Evolutionary conservation across 495 filamentous ascomycete species (phyloP), one percentile per base, ranked within the genome.

Genomic region (Podospora bellae-mahoneyi): DNA sequence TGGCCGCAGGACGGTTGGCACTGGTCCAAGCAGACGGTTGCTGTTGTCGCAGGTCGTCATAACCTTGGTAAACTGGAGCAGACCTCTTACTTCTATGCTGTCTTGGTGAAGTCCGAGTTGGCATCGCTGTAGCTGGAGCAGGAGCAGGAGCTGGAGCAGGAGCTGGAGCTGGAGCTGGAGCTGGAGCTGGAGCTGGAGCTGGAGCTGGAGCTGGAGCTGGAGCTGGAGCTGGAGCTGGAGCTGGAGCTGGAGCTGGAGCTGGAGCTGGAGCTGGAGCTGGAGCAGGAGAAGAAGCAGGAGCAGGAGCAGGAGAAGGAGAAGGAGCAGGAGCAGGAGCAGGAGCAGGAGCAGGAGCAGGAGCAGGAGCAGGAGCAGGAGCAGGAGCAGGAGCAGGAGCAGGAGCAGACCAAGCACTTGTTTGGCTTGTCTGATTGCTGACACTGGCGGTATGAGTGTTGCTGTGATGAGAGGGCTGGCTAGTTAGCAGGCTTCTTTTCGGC

Each of bases 41-140:
- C 18, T 58, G 54, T 23, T 66, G 74, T 19, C 64, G 75, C 18
- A 69, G 3, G 57, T 72, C 71, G 44, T 75, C 72, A 64, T 72
- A 73, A 3, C 68, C 67, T 32, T 70, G 66, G 2, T 70, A 48
- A 15, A 28, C 64, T 3, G 70, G 65, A 0, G 56, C 64, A n/a
- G 70, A 44, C 15, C 67, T 68, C 66, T 68, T 70, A 19, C 44
- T 20, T 26, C 68, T 72, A 27, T 69, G 39, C 27, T 70, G 68
- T 20, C 70, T 68, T 4, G 75, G 73, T 4, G 75, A 76, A 1
- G 67, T 53, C 32, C 62, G 68, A 5, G 32, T 71, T 27, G 67
- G 34, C 13, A 60, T 26, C 0, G 68, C 44, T 15, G 69, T 7
- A 3, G 62, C 59, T 16, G 69, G 10, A 7, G 60, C 59, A 10